Evolutionary conservation across 345 rosid species (phyloP).

Genomic region (Psidium friedrichsthalianum): DNA sequence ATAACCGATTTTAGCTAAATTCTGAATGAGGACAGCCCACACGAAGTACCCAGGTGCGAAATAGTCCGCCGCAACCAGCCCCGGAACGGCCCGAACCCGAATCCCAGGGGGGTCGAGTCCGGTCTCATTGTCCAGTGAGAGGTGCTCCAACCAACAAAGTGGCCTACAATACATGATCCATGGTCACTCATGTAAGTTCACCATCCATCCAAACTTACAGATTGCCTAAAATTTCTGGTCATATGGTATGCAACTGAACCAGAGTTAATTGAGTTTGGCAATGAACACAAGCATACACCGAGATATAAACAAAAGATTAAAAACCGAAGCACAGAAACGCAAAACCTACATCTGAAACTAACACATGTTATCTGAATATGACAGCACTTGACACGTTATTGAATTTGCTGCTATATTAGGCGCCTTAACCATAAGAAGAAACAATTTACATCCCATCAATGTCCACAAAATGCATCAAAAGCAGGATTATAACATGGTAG

Average conservation of each 20-base stretch:
- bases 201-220: background rate
- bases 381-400: background rate
- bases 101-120: slow-evolving; percentile 74
- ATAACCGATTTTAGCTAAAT: slow-evolving; percentile 69
- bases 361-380: no score
- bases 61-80: slow-evolving; percentile 51
- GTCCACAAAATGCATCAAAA: background rate
- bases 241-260: background rate
- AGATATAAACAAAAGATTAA: background rate
- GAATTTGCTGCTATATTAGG: background rate
- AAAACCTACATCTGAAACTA: background rate
- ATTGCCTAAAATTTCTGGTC: background rate
- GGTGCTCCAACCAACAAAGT: slow-evolving; percentile 64
- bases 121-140: slow-evolving; percentile 55
- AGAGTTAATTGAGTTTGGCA: background rate
- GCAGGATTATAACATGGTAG: background rate
- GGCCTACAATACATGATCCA: slow-evolving; percentile 25
- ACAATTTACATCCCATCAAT: background rate
- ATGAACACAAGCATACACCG: background rate
- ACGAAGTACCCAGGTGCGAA: slow-evolving; percentile 53
- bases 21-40: slow-evolving; percentile 69
- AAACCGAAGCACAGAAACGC: background rate
- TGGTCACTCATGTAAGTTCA: background rate
- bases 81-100: slow-evolving; percentile 48
- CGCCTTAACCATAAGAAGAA: background rate